phyloP scores from a whole-genome alignment of 2,329 filamentous ascomycete species.

The Colletotrichum camelliae region DNA sequence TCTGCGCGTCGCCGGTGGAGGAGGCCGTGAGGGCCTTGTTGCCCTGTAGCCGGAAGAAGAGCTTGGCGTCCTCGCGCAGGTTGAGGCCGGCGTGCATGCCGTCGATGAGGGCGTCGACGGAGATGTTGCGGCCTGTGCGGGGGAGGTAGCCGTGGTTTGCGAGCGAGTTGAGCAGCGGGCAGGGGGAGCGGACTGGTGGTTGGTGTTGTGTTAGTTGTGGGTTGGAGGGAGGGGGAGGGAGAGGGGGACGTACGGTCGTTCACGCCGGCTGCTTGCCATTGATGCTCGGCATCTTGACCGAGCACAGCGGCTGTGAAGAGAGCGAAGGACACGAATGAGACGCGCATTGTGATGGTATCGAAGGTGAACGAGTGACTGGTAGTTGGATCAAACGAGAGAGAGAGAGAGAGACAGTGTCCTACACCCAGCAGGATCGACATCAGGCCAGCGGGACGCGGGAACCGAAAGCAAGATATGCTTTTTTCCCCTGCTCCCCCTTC shows the following conservation, averaged over 20 bases:
- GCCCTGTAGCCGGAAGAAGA: slow-evolving; percentile 16
- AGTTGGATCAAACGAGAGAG: background rate
- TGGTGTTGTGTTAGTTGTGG: background rate
- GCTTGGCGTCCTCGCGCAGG: slow-evolving; percentile 19
- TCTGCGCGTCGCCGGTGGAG: slow-evolving; percentile 3
- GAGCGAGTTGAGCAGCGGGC: slow-evolving; percentile 28
- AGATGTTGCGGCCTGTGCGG: slow-evolving; percentile 26
- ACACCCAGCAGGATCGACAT: background rate
- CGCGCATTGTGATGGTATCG: background rate
- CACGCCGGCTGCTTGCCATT: background rate
- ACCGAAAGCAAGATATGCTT: slow-evolving; percentile 5
- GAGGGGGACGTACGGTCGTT: background rate
- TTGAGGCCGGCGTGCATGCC: slow-evolving; percentile 18
- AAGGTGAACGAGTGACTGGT: background rate
- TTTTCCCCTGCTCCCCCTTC: accelerated
- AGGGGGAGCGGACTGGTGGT: slow-evolving; percentile 10
- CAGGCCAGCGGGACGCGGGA: background rate
- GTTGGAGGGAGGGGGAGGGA: no score
- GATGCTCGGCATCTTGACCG: background rate
- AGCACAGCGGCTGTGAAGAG: background rate
- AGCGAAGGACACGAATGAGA: background rate
- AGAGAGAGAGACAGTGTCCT: no score
- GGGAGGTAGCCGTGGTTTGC: slow-evolving; percentile 33
- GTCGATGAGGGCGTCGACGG: slow-evolving; percentile 21
- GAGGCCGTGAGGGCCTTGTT: slow-evolving; percentile 9